A percentile compares a stretch with the other conserved stretches of the same genome.
phyloP scores from a whole-genome alignment of 1,284 basidiomycete species.

The Ganoderma boninense region DNA sequence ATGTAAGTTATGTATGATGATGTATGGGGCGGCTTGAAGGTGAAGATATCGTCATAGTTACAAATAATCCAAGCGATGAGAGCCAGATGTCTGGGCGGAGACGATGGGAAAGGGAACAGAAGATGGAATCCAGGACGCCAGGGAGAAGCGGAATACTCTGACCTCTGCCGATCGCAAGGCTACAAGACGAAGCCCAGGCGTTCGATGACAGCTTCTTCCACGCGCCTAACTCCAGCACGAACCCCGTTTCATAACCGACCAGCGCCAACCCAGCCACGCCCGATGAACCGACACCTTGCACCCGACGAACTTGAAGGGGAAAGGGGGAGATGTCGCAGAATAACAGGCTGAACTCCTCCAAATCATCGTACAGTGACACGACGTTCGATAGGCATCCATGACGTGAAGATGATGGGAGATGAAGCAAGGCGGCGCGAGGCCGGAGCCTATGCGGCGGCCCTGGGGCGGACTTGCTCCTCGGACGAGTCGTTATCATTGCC shows the following conservation, averaged over 20 bases:
- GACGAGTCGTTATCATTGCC: conserved; percentile 31
- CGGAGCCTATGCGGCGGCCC: conserved; percentile 28
- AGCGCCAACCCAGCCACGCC: conserved; percentile 8
- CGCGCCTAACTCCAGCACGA: not conserved
- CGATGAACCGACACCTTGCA: conserved; percentile 13
- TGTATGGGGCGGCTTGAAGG: conserved; percentile 11
- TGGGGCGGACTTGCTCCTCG: conserved; percentile 24
- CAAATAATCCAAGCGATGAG: conserved; percentile 27
- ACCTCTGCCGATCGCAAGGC: not conserved
- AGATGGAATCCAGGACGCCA: conserved; percentile 3
- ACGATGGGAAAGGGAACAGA: conserved; percentile 11
- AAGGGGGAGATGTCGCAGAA: conserved; percentile 11
- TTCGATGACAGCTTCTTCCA: not conserved
- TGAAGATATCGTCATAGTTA: conserved; percentile 11
- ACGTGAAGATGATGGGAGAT: conserved; percentile 24
- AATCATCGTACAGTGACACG: conserved; percentile 25
- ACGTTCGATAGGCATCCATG: conserved; percentile 24
- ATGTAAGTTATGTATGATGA: conserved; percentile 24
- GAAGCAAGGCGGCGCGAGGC: conserved; percentile 4
- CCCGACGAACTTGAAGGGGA: conserved; percentile 13
- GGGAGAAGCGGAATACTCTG: not conserved
- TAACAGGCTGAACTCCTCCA: conserved; percentile 21
- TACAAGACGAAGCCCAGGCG: not conserved
- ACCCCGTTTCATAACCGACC: not conserved
- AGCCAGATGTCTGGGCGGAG: conserved; percentile 19